Conservation (phyloP, 306 rosid genomes). For the Pterocarpus macrocarpus region DNA sequence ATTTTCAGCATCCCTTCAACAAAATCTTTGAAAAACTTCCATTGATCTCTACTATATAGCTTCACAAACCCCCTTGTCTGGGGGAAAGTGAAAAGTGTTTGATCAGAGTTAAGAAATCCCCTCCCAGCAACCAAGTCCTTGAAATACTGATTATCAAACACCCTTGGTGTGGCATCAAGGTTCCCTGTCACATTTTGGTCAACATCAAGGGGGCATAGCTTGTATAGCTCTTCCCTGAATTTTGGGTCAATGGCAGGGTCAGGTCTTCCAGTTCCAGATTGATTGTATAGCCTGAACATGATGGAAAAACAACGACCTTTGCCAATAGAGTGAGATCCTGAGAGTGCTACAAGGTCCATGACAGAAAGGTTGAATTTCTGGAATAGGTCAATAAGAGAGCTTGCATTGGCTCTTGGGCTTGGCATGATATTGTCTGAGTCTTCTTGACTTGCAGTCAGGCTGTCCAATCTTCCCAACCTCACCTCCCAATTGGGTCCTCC, state of each 20-base stretch:
- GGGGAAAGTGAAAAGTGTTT: slow-evolving; percentile 68
- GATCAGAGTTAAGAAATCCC: slow-evolving; percentile 88
- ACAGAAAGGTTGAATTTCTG: slow-evolving; percentile 57
- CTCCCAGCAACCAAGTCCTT: slow-evolving; percentile 83
- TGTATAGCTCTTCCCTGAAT: slow-evolving; percentile 61
- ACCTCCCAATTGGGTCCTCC: slow-evolving; percentile 95
- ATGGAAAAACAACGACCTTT: slow-evolving; percentile 85
- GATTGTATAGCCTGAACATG: slow-evolving; percentile 92
- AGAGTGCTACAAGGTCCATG: slow-evolving; percentile 80
- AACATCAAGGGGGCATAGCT: slow-evolving; percentile 66
- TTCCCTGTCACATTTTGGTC: slow-evolving; percentile 79
- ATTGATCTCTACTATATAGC: slow-evolving; percentile 57
- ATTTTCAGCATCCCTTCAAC: slow-evolving; percentile 80
- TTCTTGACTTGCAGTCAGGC: slow-evolving; percentile 73
- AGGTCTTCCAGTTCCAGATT: slow-evolving; percentile 75
- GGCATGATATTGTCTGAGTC: slow-evolving; percentile 83
- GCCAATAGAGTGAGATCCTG: slow-evolving; percentile 92
- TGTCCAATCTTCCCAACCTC: slow-evolving; percentile 84
- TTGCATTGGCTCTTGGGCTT: slow-evolving; percentile 88
- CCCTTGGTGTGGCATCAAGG: slow-evolving; percentile 78
- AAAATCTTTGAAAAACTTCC: slow-evolving; percentile 63
- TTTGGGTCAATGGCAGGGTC: slow-evolving; percentile 74
- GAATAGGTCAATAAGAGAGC: slow-evolving; percentile 69
- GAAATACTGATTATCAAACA: slow-evolving; percentile 89
- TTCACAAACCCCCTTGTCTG: slow-evolving; percentile 59